A percentile compares a stretch with the other conserved stretches of the same genome.
Evolutionary conservation across 805 yeast species (phyloP).

Genomic region (Suhomyces pyralidae): DNA sequence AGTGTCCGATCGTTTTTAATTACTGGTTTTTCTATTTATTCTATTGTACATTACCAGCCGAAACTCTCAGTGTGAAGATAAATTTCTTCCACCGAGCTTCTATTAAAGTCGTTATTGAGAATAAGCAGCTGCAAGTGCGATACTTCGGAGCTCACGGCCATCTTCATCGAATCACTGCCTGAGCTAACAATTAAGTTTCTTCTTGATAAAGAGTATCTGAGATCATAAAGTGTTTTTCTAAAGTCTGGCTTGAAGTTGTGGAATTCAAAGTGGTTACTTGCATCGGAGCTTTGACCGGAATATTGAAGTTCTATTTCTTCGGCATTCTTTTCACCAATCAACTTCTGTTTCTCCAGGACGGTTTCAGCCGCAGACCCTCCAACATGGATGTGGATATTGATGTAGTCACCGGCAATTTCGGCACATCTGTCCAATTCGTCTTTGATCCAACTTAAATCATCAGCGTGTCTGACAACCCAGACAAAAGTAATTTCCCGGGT

Average conservation of each 20-base stretch:
- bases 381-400: slow-evolving; percentile 26
- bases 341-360: neutral
- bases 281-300: neutral
- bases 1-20: no score
- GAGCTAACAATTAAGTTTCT: slow-evolving; percentile 45
- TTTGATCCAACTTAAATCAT: slow-evolving; percentile 39
- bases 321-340: neutral
- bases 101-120: slow-evolving; percentile 24
- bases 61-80: slow-evolving; percentile 52
- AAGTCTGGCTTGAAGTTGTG: slow-evolving; percentile 20
- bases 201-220: slow-evolving; percentile 13
- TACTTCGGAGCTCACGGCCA: slow-evolving; percentile 35
- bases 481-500: slow-evolving; percentile 34
- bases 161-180: slow-evolving; percentile 43
- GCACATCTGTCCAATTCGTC: slow-evolving; percentile 31
- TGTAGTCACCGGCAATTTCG: slow-evolving; percentile 24
- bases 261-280: slow-evolving; percentile 11
- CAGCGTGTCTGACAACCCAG: slow-evolving; percentile 41
- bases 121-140: slow-evolving; percentile 38
- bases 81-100: slow-evolving; percentile 37
- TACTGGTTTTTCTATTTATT: neutral
- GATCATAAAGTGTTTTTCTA: slow-evolving; percentile 13
- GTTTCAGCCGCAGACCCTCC: slow-evolving; percentile 2
- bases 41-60: slow-evolving; percentile 33
- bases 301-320: slow-evolving; percentile 1